phyloP scores from a whole-genome alignment of 805 yeast species.

The Torulaspora indica region DNA sequence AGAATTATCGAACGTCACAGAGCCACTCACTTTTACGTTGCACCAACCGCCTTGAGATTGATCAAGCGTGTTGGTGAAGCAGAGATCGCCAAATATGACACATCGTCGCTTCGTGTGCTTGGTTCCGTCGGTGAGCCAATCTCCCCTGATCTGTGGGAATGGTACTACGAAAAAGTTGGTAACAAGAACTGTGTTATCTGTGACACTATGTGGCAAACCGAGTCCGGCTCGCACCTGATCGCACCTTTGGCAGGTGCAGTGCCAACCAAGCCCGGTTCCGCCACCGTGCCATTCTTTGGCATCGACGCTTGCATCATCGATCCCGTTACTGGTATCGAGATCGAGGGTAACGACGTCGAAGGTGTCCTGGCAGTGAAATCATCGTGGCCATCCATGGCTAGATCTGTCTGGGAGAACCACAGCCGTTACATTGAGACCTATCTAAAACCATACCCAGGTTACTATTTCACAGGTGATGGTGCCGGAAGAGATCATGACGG shows the following conservation, averaged over 20 bases:
- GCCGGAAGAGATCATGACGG: conserved; percentile 97
- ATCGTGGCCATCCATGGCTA: conserved; percentile 99
- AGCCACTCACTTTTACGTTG: conserved; percentile 95
- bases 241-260: conserved; percentile 93
- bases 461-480: conserved; percentile 97
- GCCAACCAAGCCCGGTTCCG: conserved; percentile 96
- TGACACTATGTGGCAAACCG: conserved; percentile 99
- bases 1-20: conserved; percentile 85
- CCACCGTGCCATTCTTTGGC: conserved; percentile 95
- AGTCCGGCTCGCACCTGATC: conserved; percentile 91
- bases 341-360: conserved; percentile 84
- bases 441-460: conserved; percentile 86
- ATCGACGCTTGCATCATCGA: conserved; percentile 86
- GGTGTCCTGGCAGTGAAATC: conserved; percentile 89
- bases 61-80: conserved; percentile 86
- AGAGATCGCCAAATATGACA: conserved; percentile 73
- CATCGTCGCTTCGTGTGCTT: conserved; percentile 80
- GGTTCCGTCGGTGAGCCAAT: conserved; percentile 99
- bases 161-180: conserved; percentile 94
- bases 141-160: conserved; percentile 97
- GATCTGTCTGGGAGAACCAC: conserved; percentile 90
- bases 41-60: conserved; percentile 95
- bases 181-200: conserved; percentile 82
- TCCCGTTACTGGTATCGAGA: conserved; percentile 84
- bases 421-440: conserved; percentile 85